A percentile compares a stretch with the other conserved stretches of the same genome.
Conservation (phyloP, 2,329 filamentous ascomycete species). For the Fusarium secorum region DNA sequence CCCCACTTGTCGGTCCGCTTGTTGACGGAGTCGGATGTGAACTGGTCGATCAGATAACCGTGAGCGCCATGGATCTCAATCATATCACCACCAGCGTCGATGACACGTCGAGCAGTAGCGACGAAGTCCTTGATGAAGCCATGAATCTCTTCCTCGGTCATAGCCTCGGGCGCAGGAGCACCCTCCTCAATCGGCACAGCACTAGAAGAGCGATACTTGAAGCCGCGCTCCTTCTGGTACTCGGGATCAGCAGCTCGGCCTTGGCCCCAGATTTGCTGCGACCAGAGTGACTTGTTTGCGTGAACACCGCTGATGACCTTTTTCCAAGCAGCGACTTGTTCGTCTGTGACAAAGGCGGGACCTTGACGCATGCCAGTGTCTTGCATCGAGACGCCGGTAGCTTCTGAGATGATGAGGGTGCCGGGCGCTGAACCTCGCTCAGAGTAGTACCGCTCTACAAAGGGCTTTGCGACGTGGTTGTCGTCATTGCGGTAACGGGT, state of each 20-base stretch:
- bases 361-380: constrained; percentile 22
- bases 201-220: constrained; percentile 42
- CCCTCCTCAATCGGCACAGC: constrained; percentile 9
- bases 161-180: background rate
- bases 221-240: constrained; percentile 36
- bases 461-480: constrained; percentile 42
- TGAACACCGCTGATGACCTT: constrained; percentile 42
- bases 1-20: constrained; percentile 62
- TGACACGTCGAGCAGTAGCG: constrained; percentile 4
- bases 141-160: constrained; percentile 17
- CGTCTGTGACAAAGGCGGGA: constrained; percentile 20
- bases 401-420: constrained; percentile 45
- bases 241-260: constrained; percentile 35
- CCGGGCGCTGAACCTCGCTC: constrained; percentile 55
- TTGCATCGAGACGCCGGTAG: constrained; percentile 39
- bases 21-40: constrained; percentile 52
- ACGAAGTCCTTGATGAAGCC: constrained; percentile 18
- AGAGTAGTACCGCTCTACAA: constrained; percentile 43
- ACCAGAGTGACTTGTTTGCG: constrained; percentile 41
- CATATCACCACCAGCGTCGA: constrained; percentile 14
- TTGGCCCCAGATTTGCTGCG: constrained; percentile 40
- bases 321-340: constrained; percentile 42
- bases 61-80: constrained; percentile 49
- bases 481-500: constrained; percentile 61
- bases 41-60: constrained; percentile 66